phyloP scores from a whole-genome alignment of 305 asterid genomes.

The Fraxinus platypoda region DNA sequence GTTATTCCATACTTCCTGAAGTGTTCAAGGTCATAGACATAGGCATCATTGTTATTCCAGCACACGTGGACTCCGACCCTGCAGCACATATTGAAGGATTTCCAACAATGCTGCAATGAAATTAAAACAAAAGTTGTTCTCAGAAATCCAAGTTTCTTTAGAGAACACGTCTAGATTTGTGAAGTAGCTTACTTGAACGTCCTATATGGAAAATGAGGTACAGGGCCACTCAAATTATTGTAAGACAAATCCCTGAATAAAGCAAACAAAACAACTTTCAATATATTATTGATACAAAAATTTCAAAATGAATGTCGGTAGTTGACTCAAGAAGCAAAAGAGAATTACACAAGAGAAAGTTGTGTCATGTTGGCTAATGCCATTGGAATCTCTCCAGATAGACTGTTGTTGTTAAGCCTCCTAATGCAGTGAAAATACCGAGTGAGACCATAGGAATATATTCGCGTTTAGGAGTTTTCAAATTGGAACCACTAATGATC shows the following conservation, averaged over 20 bases:
- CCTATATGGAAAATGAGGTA: constrained; percentile 74
- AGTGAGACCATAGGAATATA: not conserved
- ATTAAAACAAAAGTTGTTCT: not conserved
- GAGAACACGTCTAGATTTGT: not conserved
- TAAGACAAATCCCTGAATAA: constrained; percentile 79
- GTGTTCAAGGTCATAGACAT: constrained; percentile 84
- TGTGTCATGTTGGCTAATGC: constrained; percentile 68
- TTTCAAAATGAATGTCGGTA: not conserved
- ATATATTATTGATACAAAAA: not conserved
- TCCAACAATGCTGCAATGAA: constrained; percentile 62
- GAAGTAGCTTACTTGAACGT: constrained; percentile 62
- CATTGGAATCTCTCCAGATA: constrained; percentile 70
- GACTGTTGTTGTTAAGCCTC: constrained; percentile 88
- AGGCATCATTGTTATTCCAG: constrained; percentile 66
- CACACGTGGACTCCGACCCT: constrained; percentile 63
- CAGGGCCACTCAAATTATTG: constrained; percentile 89
- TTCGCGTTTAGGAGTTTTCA: not conserved
- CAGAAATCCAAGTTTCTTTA: constrained; percentile 17
- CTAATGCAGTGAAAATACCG: constrained; percentile 36
- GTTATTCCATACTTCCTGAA: constrained; percentile 46
- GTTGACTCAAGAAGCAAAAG: not conserved
- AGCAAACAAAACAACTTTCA: constrained; percentile 19
- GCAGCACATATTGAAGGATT: constrained; percentile 75
- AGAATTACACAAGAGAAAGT: constrained; percentile 74
- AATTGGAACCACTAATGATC: not conserved